Evolutionary conservation across 805 yeast genomes (phyloP), one percentile per base, ranked within the genome.

Genomic region (Osmozyma mogii): DNA sequence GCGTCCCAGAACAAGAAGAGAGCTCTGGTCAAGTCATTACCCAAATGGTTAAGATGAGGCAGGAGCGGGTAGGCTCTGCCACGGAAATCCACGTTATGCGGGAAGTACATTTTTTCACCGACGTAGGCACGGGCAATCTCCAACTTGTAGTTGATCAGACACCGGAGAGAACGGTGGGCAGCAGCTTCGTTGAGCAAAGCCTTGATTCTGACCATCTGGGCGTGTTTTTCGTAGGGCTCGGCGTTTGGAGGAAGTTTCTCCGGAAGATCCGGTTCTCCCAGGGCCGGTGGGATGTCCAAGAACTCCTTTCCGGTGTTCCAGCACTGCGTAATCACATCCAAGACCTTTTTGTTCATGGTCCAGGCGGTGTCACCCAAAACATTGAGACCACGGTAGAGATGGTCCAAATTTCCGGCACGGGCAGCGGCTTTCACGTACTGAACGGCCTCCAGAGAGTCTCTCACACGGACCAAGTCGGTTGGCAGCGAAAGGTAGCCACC

Each of bases 401-500:
- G 56, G 23, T 73, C 75, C 36, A 92, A 58, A 28, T 72, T 73
- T 7, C 77, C 73, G 16, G 78, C 66, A 17, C 75, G 77, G 7
- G 85, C 73, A 2, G 96, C 95, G 0, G 94, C 92, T 45, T 75
- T 79, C 29, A 89, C 65, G 49, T 92, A 92, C 0, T 95, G 96
- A 15, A 69, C 54, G 40, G 92, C 96, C 54, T 92, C 98, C 2
- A 92, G 84, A 1, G 94, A 75, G 44, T 83, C 88, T 45, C 73
- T 82, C 10, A 84, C 72, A 50, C 97, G 71, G 43, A 92, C 72
- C 22, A 92, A 59, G 4, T 68, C 56, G 11, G 75, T 67, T 37
- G 71, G 75, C 9, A 81, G 65, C 47, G 75, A 78, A 35, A 72
- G 63, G 47, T 84, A 88, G 0, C 96, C 98, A 42, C 98, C 98